Conservation (phyloP, 1,284 basidiomycete genomes). For the Termitomyces sp. region DNA sequence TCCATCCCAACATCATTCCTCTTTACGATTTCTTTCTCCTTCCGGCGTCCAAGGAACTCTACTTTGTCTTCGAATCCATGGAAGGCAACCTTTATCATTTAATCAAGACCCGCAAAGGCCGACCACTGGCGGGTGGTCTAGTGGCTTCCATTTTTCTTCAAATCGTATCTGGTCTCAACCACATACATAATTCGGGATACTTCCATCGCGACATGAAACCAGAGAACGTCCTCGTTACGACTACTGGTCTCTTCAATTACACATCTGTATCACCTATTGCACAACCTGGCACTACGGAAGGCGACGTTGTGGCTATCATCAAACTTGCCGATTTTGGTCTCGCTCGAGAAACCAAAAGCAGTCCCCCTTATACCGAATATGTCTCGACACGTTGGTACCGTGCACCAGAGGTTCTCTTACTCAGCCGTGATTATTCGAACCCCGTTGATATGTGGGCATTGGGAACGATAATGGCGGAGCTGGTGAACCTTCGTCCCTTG, state of each 20-base stretch:
- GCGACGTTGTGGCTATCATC: slow-evolving; percentile 95
- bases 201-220: slow-evolving; percentile 99
- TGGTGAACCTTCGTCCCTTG: slow-evolving; percentile 91
- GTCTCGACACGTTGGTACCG: slow-evolving; percentile 99
- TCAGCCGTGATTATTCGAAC: slow-evolving; percentile 89
- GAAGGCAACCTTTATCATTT: slow-evolving; percentile 99
- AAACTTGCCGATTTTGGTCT: slow-evolving; percentile 99
- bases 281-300: slow-evolving; percentile 63
- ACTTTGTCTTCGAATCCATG: slow-evolving; percentile 99
- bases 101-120: slow-evolving; percentile 93
- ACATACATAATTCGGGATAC: slow-evolving; percentile 91
- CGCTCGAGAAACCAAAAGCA: slow-evolving; percentile 84
- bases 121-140: slow-evolving; percentile 91
- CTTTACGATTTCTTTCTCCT: slow-evolving; percentile 98
- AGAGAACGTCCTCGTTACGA: slow-evolving; percentile 99
- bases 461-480: slow-evolving; percentile 96
- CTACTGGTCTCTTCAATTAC: slow-evolving; percentile 94
- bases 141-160: slow-evolving; percentile 94
- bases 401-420: slow-evolving; percentile 92
- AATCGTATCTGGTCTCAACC: slow-evolving; percentile 85
- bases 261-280: slow-evolving; percentile 67
- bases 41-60: slow-evolving; percentile 89
- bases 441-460: slow-evolving; percentile 99
- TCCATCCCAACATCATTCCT: slow-evolving; percentile 97
- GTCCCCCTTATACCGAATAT: slow-evolving; percentile 97